Conservation (phyloP, 805 yeast species). For the Huiozyma sinensis region DNA sequence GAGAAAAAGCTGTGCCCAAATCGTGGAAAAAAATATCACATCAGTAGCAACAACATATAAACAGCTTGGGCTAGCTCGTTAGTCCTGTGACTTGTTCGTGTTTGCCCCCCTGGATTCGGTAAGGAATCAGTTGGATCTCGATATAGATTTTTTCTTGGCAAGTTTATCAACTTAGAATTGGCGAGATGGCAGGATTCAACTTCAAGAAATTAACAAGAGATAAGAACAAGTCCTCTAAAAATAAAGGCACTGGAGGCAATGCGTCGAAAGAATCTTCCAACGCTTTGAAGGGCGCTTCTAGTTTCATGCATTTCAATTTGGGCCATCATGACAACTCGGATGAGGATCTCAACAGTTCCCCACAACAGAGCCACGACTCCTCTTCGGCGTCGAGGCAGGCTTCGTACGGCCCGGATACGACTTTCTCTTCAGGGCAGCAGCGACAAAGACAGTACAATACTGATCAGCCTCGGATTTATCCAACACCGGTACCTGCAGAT, state of each 20-base stretch:
- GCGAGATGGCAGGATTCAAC: conserved; percentile 45
- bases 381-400: background rate
- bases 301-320: conserved; percentile 5
- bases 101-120: too few relatives aligned
- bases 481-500: conserved; percentile 18
- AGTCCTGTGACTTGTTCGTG: too few relatives aligned
- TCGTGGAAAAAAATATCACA: too few relatives aligned
- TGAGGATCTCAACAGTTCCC: background rate
- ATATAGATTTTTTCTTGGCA: too few relatives aligned
- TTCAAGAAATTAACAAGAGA: conserved; percentile 38
- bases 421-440: background rate
- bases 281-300: conserved; percentile 4
- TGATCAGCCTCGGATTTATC: conserved; percentile 8
- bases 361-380: conserved; percentile 4
- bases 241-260: conserved; percentile 7
- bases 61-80: too few relatives aligned
- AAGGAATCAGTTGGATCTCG: too few relatives aligned
- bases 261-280: conserved; percentile 11
- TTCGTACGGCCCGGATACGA: background rate
- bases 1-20: too few relatives aligned
- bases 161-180: background rate
- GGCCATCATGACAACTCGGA: background rate
- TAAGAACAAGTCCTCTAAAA: conserved; percentile 9
- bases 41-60: too few relatives aligned
- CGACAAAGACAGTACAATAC: background rate